A percentile compares a stretch with the other conserved stretches of the same genome.
phyloP scores from a whole-genome alignment of 108 stramenopile species.

The Nitzschia sp. region DNA sequence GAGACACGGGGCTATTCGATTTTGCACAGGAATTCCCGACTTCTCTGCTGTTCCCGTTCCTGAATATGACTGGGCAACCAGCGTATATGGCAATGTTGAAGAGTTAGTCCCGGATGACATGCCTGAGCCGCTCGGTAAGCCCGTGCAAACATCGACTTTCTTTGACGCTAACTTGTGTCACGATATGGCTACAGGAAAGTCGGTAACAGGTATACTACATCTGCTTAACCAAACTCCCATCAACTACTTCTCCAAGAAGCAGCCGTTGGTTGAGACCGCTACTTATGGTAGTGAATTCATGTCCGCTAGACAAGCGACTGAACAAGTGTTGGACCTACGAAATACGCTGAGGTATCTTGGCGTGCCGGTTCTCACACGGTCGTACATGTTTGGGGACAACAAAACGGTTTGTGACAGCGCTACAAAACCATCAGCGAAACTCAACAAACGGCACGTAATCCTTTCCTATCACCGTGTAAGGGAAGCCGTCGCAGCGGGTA shows the following conservation, averaged over 20 bases:
- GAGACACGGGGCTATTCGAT: conserved; percentile 18
- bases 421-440: background rate
- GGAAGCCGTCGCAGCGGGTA: conserved; percentile 18
- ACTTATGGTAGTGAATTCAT: background rate
- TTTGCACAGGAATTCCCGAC: conserved; percentile 19
- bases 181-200: no score
- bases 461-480: background rate
- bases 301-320: conserved; percentile 3
- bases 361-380: conserved; percentile 32
- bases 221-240: no score
- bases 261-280: background rate
- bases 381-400: conserved; percentile 44
- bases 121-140: no score
- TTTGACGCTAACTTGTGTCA: no score
- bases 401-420: background rate
- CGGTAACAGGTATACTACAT: no score
- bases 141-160: no score
- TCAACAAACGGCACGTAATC: background rate
- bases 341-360: conserved; percentile 43
- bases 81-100: no score
- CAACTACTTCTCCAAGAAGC: no score
- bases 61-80: no score
- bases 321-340: conserved; percentile 39
- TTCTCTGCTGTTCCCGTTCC: background rate
- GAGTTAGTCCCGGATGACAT: no score